These are phyloP conservation scores for Paramarasmius palmivorus DNA, from an alignment of 1,284 basidiomycete species.

Conservation along the genomic window DNA sequence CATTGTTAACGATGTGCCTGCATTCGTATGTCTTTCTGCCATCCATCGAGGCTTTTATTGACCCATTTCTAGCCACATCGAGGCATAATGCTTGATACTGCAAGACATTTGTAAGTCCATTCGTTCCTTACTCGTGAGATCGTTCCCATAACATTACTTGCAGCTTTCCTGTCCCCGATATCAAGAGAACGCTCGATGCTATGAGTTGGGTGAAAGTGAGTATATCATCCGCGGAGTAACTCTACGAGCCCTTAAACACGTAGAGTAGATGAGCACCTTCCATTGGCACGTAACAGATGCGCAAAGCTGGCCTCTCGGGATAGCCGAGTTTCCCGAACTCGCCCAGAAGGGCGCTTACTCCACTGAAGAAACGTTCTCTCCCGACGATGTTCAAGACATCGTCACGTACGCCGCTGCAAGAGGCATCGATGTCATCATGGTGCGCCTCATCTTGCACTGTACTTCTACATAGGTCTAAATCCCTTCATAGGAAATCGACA, in stretches of 20 bases:
- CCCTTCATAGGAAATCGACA: constrained; percentile 80
- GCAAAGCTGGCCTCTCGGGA: constrained; percentile 74
- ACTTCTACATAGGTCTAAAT: constrained; percentile 29
- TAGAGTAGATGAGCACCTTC: constrained; percentile 61
- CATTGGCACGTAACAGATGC: constrained; percentile 83
- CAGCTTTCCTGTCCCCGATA: not conserved
- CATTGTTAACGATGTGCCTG: constrained; percentile 58
- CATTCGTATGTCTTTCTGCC: constrained; percentile 50
- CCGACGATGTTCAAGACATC: constrained; percentile 61
- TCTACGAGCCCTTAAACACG: not conserved
- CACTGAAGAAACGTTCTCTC: constrained; percentile 53
- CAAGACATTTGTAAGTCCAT: constrained; percentile 41
- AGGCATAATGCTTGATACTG: constrained; percentile 80
- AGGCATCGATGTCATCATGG: constrained; percentile 24
- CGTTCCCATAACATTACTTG: not conserved
- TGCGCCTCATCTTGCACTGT: not conserved
- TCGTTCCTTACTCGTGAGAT: not conserved
- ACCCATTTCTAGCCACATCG: constrained; percentile 59
- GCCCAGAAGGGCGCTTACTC: constrained; percentile 71
- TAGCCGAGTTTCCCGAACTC: constrained; percentile 65
- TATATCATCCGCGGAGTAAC: not conserved
- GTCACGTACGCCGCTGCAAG: constrained; percentile 73
- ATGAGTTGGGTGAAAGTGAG: constrained; percentile 87
- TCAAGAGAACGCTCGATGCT: constrained; percentile 29
- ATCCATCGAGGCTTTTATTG: not conserved